Conservation (phyloP, 1,139 yeast species). For the Zhuliangozyma parablackwelliae region DNA sequence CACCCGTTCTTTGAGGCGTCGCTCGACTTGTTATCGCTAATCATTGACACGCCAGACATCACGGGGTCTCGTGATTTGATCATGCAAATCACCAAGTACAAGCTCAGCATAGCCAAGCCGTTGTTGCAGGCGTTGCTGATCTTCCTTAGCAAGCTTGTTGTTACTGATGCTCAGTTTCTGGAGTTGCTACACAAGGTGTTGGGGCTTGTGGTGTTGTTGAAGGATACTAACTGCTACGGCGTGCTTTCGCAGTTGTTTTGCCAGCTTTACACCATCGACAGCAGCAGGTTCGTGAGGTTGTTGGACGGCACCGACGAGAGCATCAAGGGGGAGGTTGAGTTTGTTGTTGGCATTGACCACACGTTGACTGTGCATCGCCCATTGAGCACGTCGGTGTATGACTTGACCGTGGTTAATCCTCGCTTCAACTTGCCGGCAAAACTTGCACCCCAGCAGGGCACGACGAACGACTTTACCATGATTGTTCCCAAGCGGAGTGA, state of each 20-base stretch:
- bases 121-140: constrained; percentile 24
- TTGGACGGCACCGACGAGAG: constrained; percentile 20
- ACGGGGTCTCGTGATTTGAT: constrained; percentile 28
- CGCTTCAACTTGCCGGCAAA: constrained; percentile 16
- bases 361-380: constrained; percentile 13
- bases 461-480: constrained; percentile 34
- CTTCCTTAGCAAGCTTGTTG: constrained; percentile 28
- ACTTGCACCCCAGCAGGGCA: not conserved
- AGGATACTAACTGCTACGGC: constrained; percentile 26
- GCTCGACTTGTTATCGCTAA: constrained; percentile 23
- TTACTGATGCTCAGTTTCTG: constrained; percentile 30
- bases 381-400: constrained; percentile 17
- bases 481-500: constrained; percentile 20
- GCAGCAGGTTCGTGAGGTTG: constrained; percentile 22
- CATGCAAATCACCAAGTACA: constrained; percentile 33
- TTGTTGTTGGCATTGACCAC: constrained; percentile 30
- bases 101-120: constrained; percentile 25
- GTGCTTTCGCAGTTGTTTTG: constrained; percentile 22
- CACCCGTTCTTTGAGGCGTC: constrained; percentile 28
- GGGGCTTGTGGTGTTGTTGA: constrained; percentile 30
- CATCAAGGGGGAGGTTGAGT: constrained; percentile 32
- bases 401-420: constrained; percentile 17
- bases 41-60: constrained; percentile 29
- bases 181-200: constrained; percentile 25
- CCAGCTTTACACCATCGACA: constrained; percentile 29